Percentiles rank a stretch among this genome's conserved stretches.
Evolutionary conservation across 805 yeast genomes (phyloP).

Genomic region (Myxozyma nipponensis): DNA sequence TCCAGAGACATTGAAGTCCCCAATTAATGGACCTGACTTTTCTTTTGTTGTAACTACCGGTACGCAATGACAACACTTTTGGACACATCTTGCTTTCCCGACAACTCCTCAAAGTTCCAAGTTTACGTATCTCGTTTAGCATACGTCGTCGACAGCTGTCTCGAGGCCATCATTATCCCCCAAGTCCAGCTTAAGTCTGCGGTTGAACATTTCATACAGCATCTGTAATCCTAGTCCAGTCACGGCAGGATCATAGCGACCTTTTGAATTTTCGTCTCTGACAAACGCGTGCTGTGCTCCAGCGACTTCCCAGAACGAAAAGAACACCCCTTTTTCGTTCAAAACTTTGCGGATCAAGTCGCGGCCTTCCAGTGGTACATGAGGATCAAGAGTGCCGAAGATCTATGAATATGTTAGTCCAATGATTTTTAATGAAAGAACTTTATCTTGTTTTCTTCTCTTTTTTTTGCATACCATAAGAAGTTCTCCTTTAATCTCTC

Average conservation of each 20-base stretch:
- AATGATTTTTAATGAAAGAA: too few relatives aligned
- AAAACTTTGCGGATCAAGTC: constrained; percentile 62
- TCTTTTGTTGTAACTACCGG: too few relatives aligned
- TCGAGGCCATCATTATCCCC: constrained; percentile 58
- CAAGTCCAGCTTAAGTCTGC: constrained; percentile 60
- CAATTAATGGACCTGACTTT: background rate
- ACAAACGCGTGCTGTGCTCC: constrained; percentile 77
- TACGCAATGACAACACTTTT: background rate
- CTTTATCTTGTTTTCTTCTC: too few relatives aligned
- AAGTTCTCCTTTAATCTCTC: constrained; percentile 54
- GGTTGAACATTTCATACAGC: constrained; percentile 64
- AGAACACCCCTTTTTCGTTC: constrained; percentile 55
- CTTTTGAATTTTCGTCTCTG: constrained; percentile 73
- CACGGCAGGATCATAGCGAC: constrained; percentile 76
- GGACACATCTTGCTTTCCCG: background rate
- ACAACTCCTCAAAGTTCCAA: too few relatives aligned
- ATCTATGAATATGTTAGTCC: constrained; percentile 34
- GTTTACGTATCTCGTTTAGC: constrained; percentile 47
- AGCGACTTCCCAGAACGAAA: constrained; percentile 69
- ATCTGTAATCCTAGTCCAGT: constrained; percentile 65
- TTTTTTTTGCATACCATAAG: constrained; percentile 45
- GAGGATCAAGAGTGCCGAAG: constrained; percentile 75
- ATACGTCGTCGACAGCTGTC: constrained; percentile 56
- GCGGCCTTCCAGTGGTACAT: constrained; percentile 74
- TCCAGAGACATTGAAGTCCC: constrained; percentile 23